phyloP scores from a whole-genome alignment of 441 rosid species.

The Erodium moschatum region DNA sequence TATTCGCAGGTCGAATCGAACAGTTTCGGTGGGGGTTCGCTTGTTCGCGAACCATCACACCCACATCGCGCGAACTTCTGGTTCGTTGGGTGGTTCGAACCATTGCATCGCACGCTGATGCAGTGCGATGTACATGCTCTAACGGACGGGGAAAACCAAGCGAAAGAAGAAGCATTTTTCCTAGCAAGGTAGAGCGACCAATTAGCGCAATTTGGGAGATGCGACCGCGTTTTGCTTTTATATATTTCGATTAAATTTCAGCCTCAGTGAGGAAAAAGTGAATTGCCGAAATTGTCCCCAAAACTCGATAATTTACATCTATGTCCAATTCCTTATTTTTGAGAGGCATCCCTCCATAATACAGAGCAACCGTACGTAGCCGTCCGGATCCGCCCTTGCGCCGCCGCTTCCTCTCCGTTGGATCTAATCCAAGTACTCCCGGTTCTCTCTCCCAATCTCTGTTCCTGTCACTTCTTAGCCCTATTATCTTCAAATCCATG shows the following conservation, averaged over 20 bases:
- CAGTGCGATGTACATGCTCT: too few relatives aligned
- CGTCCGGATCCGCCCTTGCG: background rate
- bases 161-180: too few relatives aligned
- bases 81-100: too few relatives aligned
- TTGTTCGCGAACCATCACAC: too few relatives aligned
- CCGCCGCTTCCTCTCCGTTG: background rate
- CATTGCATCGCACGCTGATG: too few relatives aligned
- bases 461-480: background rate
- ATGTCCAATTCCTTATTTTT: background rate
- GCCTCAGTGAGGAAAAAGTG: background rate
- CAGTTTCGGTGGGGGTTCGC: too few relatives aligned
- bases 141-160: too few relatives aligned
- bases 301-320: background rate
- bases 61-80: too few relatives aligned
- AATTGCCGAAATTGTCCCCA: background rate
- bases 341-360: background rate
- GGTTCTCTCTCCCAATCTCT: background rate
- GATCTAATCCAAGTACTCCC: background rate
- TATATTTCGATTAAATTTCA: background rate
- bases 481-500: background rate
- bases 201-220: too few relatives aligned
- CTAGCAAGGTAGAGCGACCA: too few relatives aligned
- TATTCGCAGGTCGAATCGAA: too few relatives aligned
- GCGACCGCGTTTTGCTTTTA: too few relatives aligned
- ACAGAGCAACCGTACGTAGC: slow-evolving; percentile 3